A percentile compares a stretch with the other conserved stretches of the same genome.
phyloP scores from a whole-genome alignment of 192 early-diverging fungal species.

The Piromyces finnis region DNA sequence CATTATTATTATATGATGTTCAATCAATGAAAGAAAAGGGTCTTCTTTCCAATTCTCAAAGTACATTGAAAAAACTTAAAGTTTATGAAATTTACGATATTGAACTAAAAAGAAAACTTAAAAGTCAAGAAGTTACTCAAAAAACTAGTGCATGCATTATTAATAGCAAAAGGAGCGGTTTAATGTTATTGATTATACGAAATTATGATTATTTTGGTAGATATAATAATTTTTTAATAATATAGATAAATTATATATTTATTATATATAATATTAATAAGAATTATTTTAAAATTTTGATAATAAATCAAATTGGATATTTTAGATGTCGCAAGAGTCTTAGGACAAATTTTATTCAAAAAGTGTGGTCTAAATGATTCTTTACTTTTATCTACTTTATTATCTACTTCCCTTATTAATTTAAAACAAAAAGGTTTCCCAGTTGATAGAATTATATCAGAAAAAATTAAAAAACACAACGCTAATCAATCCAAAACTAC shows the following conservation, averaged over 20 bases:
- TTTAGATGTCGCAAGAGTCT: slow-evolving; percentile 40
- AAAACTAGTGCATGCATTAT: slow-evolving; percentile 40
- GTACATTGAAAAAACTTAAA: slow-evolving; percentile 34
- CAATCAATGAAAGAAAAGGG: slow-evolving; percentile 6
- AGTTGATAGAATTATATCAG: slow-evolving; percentile 36
- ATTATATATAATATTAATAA: too few species aligned
- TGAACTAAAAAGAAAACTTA: slow-evolving; percentile 24
- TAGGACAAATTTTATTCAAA: slow-evolving; percentile 48
- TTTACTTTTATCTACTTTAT: slow-evolving; percentile 52
- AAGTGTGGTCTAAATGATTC: slow-evolving; percentile 56
- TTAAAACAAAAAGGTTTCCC: slow-evolving; percentile 55
- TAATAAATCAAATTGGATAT: too few species aligned
- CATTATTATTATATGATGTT: slow-evolving; percentile 54
- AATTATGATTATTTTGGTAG: slow-evolving; percentile 54
- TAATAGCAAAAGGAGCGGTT: slow-evolving; percentile 7
- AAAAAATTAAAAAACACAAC: not conserved
- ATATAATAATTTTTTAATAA: too few species aligned
- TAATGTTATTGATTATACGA: slow-evolving; percentile 18
- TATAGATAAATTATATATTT: too few species aligned
- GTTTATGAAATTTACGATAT: slow-evolving; percentile 52
- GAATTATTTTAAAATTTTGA: too few species aligned
- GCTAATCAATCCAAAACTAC: not conserved
- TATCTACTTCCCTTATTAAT: slow-evolving; percentile 47
- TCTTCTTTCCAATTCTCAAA: slow-evolving; percentile 25
- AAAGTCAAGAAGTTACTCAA: slow-evolving; percentile 17